Evolutionary conservation across 306 rosid genomes (phyloP).

Genomic region (Begonia peltatifolia): DNA sequence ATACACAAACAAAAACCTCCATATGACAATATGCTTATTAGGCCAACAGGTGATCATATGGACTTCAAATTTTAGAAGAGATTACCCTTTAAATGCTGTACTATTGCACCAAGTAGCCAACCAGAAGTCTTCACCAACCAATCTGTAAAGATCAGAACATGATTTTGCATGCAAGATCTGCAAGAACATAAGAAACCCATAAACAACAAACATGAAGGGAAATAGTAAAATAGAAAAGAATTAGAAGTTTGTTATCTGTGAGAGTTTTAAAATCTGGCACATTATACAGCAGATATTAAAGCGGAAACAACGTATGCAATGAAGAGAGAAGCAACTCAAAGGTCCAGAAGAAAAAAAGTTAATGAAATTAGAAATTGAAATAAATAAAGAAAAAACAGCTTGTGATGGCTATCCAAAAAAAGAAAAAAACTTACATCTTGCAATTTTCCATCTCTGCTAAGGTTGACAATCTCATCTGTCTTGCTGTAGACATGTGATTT

Average conservation of each 20-base stretch:
- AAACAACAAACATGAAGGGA: too few species aligned
- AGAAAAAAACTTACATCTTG: conserved; percentile 45
- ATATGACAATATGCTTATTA: too few species aligned
- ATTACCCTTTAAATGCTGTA: conserved; percentile 75
- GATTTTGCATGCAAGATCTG: conserved; percentile 79
- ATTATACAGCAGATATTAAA: too few species aligned
- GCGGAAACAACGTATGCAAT: too few species aligned
- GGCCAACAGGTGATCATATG: too few species aligned
- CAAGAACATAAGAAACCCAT: conserved; percentile 8
- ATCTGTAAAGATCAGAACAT: conserved; percentile 65
- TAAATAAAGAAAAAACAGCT: not conserved
- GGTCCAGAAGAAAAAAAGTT: not conserved
- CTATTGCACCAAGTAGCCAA: conserved; percentile 91
- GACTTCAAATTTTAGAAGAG: not conserved
- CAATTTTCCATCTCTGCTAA: conserved; percentile 56
- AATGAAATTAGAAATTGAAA: not conserved
- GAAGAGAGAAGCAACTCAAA: too few species aligned
- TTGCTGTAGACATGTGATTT: conserved; percentile 45
- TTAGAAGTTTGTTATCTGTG: too few species aligned
- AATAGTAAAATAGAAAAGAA: too few species aligned
- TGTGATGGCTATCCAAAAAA: too few species aligned
- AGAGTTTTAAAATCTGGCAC: too few species aligned
- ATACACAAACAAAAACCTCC: conserved; percentile 8
- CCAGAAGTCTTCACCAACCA: conserved; percentile 93
- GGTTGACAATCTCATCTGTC: conserved; percentile 53